Percentiles rank a stretch among this genome's conserved stretches.
phyloP scores from a whole-genome alignment of 192 early-diverging fungal genomes.

The Mortierella antarctica region DNA sequence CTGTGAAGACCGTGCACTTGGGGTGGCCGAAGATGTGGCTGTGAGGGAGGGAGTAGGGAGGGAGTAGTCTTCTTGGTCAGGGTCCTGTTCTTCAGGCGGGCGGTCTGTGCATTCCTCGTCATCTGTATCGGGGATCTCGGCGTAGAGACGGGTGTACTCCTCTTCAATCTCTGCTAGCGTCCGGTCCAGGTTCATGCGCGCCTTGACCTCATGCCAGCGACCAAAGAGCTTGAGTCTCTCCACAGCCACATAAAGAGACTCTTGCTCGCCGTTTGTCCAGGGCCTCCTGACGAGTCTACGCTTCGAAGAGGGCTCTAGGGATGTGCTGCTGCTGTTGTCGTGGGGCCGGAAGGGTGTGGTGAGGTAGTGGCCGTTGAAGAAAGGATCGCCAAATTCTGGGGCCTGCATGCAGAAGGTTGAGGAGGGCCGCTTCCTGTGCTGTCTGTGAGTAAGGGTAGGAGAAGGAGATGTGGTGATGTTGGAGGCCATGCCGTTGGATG shows the following conservation, averaged over 20 bases:
- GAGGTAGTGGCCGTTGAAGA: not conserved
- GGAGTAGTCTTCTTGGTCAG: not conserved
- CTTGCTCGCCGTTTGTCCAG: constrained; percentile 48
- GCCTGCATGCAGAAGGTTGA: constrained; percentile 18
- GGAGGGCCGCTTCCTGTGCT: constrained; percentile 28
- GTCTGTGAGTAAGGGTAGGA: constrained; percentile 1
- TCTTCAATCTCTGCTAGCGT: constrained; percentile 28
- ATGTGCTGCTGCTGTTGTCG: not conserved
- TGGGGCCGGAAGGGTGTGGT: not conserved
- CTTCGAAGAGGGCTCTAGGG: not conserved
- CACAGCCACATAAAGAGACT: constrained; percentile 41
- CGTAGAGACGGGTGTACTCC: constrained; percentile 44
- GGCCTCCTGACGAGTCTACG: constrained; percentile 6
- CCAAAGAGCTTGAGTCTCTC: constrained; percentile 34
- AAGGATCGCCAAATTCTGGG: constrained; percentile 1
- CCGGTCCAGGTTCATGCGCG: constrained; percentile 33
- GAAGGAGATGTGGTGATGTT: not conserved
- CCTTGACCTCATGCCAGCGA: constrained; percentile 21
- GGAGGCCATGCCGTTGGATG: constrained; percentile 1
- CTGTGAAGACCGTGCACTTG: constrained; percentile 27
- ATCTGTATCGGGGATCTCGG: constrained; percentile 34
- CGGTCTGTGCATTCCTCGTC: constrained; percentile 12
- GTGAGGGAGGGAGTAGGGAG: constrained; percentile 28
- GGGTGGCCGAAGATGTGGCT: constrained; percentile 25
- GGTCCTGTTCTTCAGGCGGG: not conserved